Evolutionary conservation across 2,329 filamentous ascomycete genomes (phyloP).

Genomic region (Leptographium galeiforme): DNA sequence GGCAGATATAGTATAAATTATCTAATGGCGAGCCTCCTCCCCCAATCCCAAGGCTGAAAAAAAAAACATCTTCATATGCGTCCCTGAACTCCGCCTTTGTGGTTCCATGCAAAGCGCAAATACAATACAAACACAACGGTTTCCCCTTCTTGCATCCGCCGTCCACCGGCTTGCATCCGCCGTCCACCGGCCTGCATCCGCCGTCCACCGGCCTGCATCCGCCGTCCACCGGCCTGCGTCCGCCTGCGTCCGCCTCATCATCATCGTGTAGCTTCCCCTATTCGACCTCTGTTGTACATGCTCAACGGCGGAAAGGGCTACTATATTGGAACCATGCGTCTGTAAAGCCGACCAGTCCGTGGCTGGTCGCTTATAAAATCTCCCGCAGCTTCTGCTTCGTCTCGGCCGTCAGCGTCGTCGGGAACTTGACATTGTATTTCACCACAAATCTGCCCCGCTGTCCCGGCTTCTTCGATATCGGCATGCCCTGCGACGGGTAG

Average conservation of each 20-base stretch:
- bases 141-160: too few relatives aligned
- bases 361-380: slow-evolving; percentile 42
- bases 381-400: slow-evolving; percentile 76
- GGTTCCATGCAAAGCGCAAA: slow-evolving; percentile 1
- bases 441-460: slow-evolving; percentile 81
- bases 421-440: slow-evolving; percentile 87
- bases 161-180: too few relatives aligned
- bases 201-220: too few relatives aligned
- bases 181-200: too few relatives aligned
- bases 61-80: not conserved
- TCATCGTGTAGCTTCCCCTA: too few relatives aligned
- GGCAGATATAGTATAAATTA: not conserved
- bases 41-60: not conserved
- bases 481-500: slow-evolving; percentile 86
- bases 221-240: too few relatives aligned
- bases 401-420: slow-evolving; percentile 55
- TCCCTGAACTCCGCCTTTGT: not conserved
- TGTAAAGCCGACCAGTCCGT: too few relatives aligned
- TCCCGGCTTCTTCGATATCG: slow-evolving; percentile 75
- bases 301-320: too few relatives aligned
- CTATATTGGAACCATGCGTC: too few relatives aligned
- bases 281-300: not conserved
- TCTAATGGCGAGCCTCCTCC: not conserved
- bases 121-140: not conserved
- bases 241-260: too few relatives aligned